Conservation (phyloP, 805 yeast genomes). For the Candida bentonensis region DNA sequence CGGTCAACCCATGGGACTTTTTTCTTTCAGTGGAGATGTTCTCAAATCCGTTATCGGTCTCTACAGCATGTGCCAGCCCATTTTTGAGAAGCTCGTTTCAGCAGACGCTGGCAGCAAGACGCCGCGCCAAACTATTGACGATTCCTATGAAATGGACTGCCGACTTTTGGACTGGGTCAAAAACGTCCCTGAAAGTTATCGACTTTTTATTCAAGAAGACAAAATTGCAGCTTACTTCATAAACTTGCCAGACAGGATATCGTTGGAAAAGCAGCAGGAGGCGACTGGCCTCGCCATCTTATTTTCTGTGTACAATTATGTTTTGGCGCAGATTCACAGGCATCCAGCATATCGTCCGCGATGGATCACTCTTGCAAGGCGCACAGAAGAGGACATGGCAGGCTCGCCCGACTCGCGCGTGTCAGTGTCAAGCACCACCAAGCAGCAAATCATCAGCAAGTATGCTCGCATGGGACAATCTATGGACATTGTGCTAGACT, state of each 20-base stretch:
- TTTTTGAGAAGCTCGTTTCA: not conserved
- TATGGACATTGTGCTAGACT: not conserved
- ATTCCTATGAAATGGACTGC: not conserved
- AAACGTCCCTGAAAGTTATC: not conserved
- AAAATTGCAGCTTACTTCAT: not conserved
- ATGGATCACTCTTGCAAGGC: not conserved
- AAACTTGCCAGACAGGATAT: too few relatives aligned
- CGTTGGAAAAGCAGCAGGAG: not conserved
- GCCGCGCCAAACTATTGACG: not conserved
- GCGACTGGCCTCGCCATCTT: not conserved
- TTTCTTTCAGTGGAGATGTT: conserved; percentile 7
- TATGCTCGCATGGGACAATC: not conserved
- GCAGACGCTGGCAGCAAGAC: not conserved
- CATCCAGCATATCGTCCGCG: not conserved
- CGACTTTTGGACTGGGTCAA: not conserved
- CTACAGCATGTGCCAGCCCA: not conserved
- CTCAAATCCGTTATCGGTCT: conserved; percentile 9
- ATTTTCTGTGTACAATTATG: not conserved
- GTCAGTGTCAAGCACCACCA: not conserved
- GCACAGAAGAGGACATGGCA: not conserved
- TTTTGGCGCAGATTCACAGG: not conserved
- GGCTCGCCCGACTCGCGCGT: not conserved
- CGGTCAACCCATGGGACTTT: not conserved
- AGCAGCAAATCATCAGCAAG: not conserved
- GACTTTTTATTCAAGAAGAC: not conserved